phyloP scores from a whole-genome alignment of 768 basidiomycete genomes.

The Lactarius deliciosus region DNA sequence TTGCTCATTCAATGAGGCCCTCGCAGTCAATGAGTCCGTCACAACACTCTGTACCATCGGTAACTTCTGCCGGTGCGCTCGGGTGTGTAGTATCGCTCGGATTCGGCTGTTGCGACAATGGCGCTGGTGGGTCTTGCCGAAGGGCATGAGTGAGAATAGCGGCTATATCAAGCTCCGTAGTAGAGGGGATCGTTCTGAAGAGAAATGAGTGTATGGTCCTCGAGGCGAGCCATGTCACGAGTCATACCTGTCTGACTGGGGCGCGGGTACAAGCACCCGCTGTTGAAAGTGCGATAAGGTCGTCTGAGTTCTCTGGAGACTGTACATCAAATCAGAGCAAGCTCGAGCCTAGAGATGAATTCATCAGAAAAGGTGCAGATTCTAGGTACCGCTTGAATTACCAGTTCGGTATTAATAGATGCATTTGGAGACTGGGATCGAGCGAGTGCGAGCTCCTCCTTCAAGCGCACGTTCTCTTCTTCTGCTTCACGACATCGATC shows the following conservation, averaged over 20 bases:
- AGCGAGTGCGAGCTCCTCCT: conserved; percentile 20
- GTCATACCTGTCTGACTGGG: conserved; percentile 7
- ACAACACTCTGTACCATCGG: conserved; percentile 12
- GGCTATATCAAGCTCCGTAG: conserved; percentile 25
- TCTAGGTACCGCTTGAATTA: background rate
- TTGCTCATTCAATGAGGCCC: conserved; percentile 7
- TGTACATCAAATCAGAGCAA: conserved; percentile 26
- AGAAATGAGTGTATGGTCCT: conserved; percentile 4
- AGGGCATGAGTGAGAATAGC: conserved; percentile 21
- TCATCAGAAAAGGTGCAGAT: background rate
- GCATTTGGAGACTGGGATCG: conserved; percentile 18
- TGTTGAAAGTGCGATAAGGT: conserved; percentile 18
- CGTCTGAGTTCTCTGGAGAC: conserved; percentile 20
- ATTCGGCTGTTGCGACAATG: background rate
- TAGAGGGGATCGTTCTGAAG: conserved; percentile 13
- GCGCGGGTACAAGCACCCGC: background rate
- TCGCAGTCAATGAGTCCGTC: conserved; percentile 12
- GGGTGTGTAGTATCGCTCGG: background rate
- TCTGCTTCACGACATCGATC: conserved; percentile 26
- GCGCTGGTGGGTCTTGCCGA: conserved; percentile 8
- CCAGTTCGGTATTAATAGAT: conserved; percentile 17
- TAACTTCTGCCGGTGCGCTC: background rate
- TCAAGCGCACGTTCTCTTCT: conserved; percentile 25
- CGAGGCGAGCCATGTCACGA: background rate
- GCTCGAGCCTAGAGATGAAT: conserved; percentile 6